phyloP scores from a whole-genome alignment of 768 basidiomycete genomes.

The Dendrothele bispora region DNA sequence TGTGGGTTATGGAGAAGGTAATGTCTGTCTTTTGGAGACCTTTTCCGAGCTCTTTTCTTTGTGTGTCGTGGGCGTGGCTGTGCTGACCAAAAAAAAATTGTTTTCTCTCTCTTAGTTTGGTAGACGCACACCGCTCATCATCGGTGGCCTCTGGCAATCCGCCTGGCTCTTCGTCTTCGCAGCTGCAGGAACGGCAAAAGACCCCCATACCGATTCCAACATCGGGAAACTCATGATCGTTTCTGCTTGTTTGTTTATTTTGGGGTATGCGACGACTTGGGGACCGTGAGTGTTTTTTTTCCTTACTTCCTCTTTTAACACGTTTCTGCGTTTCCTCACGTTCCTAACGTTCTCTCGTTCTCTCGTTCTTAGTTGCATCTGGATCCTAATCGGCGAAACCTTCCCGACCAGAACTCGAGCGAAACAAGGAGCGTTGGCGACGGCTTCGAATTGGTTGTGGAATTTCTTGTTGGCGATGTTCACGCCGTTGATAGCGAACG shows the following conservation, averaged over 20 bases:
- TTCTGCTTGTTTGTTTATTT: conserved; percentile 68
- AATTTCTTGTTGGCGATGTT: conserved; percentile 77
- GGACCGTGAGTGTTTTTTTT: conserved; percentile 42
- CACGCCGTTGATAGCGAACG: conserved; percentile 66
- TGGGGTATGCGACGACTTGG: conserved; percentile 72
- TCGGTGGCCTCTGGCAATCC: conserved; percentile 71
- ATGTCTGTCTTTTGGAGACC: conserved; percentile 16
- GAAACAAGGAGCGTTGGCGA: conserved; percentile 68
- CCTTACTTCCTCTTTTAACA: neutral
- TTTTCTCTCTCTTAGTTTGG: conserved; percentile 47
- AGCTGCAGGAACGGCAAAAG: conserved; percentile 63
- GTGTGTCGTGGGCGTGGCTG: too few relatives aligned
- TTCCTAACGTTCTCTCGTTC: neutral
- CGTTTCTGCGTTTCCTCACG: too few relatives aligned
- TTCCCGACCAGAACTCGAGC: conserved; percentile 73
- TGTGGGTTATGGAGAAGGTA: conserved; percentile 71
- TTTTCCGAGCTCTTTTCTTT: too few relatives aligned
- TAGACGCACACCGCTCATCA: conserved; percentile 60
- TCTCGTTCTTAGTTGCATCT: conserved; percentile 51
- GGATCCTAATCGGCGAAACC: conserved; percentile 78
- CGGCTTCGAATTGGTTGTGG: conserved; percentile 66
- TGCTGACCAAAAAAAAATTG: neutral
- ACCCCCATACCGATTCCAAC: conserved; percentile 43
- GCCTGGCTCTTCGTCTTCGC: conserved; percentile 74
- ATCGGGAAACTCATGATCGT: conserved; percentile 69